phyloP scores from a whole-genome alignment of 257 asterid genomes.

The Solanum habrochaites region DNA sequence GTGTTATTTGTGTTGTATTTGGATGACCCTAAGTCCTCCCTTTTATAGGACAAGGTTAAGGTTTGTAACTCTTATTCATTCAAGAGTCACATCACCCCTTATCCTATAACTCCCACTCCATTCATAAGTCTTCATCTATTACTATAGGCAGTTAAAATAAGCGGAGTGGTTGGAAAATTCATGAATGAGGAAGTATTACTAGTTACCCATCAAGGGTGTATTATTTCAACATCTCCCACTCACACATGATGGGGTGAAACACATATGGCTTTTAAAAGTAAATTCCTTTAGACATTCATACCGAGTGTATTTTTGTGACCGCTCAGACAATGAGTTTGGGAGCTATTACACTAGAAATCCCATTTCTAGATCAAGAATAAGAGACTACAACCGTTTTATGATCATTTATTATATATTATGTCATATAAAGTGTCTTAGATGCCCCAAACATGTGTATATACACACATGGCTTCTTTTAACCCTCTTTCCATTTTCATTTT shows the following conservation, averaged over 20 bases:
- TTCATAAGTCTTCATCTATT: background rate
- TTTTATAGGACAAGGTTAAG: background rate
- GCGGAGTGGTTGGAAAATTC: background rate
- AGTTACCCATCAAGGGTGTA: background rate
- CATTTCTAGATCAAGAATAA: background rate
- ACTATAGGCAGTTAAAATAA: background rate
- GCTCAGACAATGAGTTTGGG: background rate
- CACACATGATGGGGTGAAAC: background rate
- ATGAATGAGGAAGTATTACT: background rate
- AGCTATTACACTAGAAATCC: no score
- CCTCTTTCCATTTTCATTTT: background rate
- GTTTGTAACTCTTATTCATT: background rate
- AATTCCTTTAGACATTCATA: no score
- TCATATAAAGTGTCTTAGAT: background rate
- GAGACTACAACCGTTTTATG: background rate
- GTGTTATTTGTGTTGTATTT: no score
- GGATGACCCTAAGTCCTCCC: no score
- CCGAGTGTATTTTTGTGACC: no score
- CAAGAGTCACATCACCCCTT: background rate
- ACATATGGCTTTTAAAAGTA: background rate
- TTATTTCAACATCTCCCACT: background rate
- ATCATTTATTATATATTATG: background rate
- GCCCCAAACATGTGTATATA: background rate
- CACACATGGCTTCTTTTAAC: background rate
- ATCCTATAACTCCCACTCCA: background rate